Base-by-base conservation (phyloP, 129 eudicot species). In the Mikania micrantha region DNA sequence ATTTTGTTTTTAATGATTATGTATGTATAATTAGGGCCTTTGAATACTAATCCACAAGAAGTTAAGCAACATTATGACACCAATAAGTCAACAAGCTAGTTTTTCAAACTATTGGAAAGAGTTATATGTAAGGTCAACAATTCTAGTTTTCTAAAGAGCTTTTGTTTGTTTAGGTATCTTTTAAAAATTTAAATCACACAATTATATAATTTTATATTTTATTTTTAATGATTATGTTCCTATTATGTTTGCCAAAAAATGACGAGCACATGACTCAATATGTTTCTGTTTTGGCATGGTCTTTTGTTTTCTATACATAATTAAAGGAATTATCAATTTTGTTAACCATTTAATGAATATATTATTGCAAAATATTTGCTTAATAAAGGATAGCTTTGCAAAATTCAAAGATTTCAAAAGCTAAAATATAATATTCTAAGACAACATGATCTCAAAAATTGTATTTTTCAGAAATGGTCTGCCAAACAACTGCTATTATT, bases 81-180 rank as follows among this genome's bases (percentile, higher is more conserved):
- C 39, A 24, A 74, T 22, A 83, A 79, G 85, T 78, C 87, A 76
- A 77, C 77, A 54, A 66, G 76, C 44, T 82, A 66, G 76, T 52
- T 82, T 76, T 72, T 27, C 38, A 58, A 47, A 50, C 41, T 44
- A 75, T 70, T 69, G 13, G 36, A 56, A 36, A 29, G 47, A 41
- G 69, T 35, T 13, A n/a, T n/a, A n/a, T n/a, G 41, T 58, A 38
- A 66, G 13, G 76, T 81, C 82, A 85, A 76, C 73, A 65, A 65
- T 16, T 56, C 47, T 7, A 42, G 39, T 63, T 78, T 80, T 49
- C 28, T 31, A 29, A 29, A 19, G 13, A 16, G 13, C 76, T 38
- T 58, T 71, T 76, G 31, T 35, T 6, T 27, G 10, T 36, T n/a
- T 41, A 49, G 12, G 25, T 60, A 68, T 32, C 19, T 56, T 56